Percentiles rank a stretch among this genome's conserved stretches.
Evolutionary conservation across 106 monocot genomes (phyloP).

Genomic region (Chionographis japonica): DNA sequence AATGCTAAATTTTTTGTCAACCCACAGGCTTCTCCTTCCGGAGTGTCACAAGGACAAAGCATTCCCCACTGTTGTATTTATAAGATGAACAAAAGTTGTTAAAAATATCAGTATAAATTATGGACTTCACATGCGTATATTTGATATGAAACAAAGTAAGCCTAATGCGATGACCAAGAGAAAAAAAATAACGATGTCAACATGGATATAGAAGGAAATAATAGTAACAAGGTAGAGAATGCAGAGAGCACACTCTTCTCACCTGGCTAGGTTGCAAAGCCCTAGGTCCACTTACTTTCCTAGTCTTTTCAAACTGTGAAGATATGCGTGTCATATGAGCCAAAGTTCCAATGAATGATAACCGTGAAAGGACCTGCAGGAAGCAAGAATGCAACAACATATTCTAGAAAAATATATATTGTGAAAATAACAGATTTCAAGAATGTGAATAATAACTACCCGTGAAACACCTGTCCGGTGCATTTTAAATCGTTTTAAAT

Average conservation of each 20-base stretch:
- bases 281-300: slow-evolving; percentile 98
- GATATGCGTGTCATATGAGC: slow-evolving; percentile 93
- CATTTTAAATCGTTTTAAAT: slow-evolving; percentile 91
- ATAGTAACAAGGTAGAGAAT: no score
- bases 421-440: neutral
- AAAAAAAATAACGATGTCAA: no score
- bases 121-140: no score
- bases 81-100: neutral
- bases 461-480: slow-evolving; percentile 80
- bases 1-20: slow-evolving; percentile 96
- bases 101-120: neutral
- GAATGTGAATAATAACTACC: no score
- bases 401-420: neutral
- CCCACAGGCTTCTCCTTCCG: slow-evolving; percentile 97
- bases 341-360: slow-evolving; percentile 79
- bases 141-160: neutral
- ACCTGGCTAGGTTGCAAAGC: slow-evolving; percentile 99
- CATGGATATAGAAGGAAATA: no score
- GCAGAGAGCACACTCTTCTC: neutral
- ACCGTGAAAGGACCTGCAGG: slow-evolving; percentile 65
- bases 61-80: slow-evolving; percentile 83
- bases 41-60: slow-evolving; percentile 99
- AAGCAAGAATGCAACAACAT: slow-evolving; percentile 7
- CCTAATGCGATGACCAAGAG: no score
- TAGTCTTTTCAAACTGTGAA: slow-evolving; percentile 97